These are phyloP conservation scores for Penicillium ucsense DNA, from an alignment of 495 filamentous ascomycete genomes.

Conservation along the genomic window DNA sequence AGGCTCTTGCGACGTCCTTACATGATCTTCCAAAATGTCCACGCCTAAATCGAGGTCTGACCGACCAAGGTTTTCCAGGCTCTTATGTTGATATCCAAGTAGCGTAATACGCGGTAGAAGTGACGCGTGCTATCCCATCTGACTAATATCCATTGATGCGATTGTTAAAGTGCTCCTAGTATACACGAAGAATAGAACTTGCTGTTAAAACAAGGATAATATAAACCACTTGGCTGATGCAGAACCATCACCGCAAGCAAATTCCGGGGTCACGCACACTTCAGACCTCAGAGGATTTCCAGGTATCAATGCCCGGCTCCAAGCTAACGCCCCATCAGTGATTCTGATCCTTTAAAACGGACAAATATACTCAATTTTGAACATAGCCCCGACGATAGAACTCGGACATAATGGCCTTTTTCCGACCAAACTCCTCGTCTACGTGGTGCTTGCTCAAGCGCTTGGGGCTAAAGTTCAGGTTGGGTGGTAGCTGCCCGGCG, in stretches of 20 bases:
- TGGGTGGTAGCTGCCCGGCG: slow-evolving; percentile 42
- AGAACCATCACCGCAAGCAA: too few relatives aligned
- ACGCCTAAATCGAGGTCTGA: too few relatives aligned
- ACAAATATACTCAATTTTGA: slow-evolving; percentile 16
- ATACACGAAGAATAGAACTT: slow-evolving; percentile 14
- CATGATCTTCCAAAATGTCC: too few relatives aligned
- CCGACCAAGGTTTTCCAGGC: too few relatives aligned
- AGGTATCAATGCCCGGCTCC: too few relatives aligned
- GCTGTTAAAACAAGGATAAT: slow-evolving; percentile 7
- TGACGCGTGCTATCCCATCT: too few relatives aligned
- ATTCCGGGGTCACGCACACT: too few relatives aligned
- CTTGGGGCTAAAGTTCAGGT: slow-evolving; percentile 54
- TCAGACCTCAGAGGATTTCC: too few relatives aligned
- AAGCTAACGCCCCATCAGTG: too few relatives aligned
- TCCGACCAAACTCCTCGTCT: slow-evolving; percentile 69
- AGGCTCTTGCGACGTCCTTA: too few relatives aligned
- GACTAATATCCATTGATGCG: slow-evolving; percentile 5
- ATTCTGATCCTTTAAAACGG: background rate
- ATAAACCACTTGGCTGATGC: background rate
- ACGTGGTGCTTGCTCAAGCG: slow-evolving; percentile 57
- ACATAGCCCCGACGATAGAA: slow-evolving; percentile 46
- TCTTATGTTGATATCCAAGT: too few relatives aligned
- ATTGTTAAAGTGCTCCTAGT: slow-evolving; percentile 17
- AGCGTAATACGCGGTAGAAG: too few relatives aligned
- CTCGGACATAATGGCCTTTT: slow-evolving; percentile 73